Conservation (phyloP, 805 yeast species). For the Candida vaughaniae region DNA sequence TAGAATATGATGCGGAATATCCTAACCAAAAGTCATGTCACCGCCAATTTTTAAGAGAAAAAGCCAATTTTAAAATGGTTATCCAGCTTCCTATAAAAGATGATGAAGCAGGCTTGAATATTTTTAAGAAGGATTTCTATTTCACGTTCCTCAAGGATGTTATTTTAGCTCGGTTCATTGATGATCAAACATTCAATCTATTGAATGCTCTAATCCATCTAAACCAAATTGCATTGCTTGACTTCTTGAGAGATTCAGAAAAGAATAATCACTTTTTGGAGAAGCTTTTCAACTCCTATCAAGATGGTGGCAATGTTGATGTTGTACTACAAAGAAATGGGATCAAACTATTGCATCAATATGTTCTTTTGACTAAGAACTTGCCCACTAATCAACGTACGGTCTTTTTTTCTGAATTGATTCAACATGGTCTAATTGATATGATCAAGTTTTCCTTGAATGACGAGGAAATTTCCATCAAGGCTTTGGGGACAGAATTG, state of each 20-base stretch:
- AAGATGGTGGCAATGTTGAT: slow-evolving; percentile 5
- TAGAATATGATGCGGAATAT: slow-evolving; percentile 86
- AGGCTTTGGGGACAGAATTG: slow-evolving; percentile 77
- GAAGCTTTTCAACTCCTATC: slow-evolving; percentile 58
- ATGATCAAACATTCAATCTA: slow-evolving; percentile 72
- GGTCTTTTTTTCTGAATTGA: slow-evolving; percentile 60
- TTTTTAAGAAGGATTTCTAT: slow-evolving; percentile 73
- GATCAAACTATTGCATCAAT: slow-evolving; percentile 75
- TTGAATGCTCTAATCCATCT: slow-evolving; percentile 65
- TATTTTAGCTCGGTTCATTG: slow-evolving; percentile 76
- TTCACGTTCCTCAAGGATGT: slow-evolving; percentile 84
- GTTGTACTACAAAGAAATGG: slow-evolving; percentile 58
- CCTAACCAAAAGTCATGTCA: slow-evolving; percentile 80
- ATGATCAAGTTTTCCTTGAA: slow-evolving; percentile 71
- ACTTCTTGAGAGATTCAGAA: slow-evolving; percentile 50
- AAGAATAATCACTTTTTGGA: slow-evolving; percentile 46
- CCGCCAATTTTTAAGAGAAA: slow-evolving; percentile 59
- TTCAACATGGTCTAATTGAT: slow-evolving; percentile 66
- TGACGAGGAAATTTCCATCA: slow-evolving; percentile 45
- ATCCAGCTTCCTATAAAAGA: slow-evolving; percentile 56
- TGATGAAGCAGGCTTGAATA: slow-evolving; percentile 34
- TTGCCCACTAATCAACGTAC: slow-evolving; percentile 60
- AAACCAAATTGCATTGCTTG: slow-evolving; percentile 67
- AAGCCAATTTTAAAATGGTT: slow-evolving; percentile 67
- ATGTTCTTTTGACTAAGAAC: slow-evolving; percentile 69